These are phyloP conservation scores for Cryptosporidium canis DNA, from an alignment of 169 alveolate genomes.

Conservation along the genomic window DNA sequence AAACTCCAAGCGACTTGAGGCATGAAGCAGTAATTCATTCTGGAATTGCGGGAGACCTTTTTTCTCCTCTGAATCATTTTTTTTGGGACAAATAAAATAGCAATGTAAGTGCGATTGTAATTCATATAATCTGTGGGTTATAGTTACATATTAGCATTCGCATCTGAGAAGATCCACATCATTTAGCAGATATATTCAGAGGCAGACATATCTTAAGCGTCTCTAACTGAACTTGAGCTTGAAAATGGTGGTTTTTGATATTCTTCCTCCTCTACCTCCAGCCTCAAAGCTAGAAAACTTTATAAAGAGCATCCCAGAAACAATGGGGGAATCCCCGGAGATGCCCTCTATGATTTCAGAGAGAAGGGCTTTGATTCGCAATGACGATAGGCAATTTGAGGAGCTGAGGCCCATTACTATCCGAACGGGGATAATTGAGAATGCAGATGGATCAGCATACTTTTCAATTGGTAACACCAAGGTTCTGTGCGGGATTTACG, in stretches of 20 bases:
- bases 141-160: not conserved
- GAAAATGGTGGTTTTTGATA: slow-evolving; percentile 18
- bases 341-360: not conserved
- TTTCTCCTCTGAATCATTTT: not conserved
- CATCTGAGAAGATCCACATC: not conserved
- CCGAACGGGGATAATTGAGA: slow-evolving; percentile 35
- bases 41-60: slow-evolving; percentile 67
- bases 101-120: not conserved
- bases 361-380: slow-evolving; percentile 6
- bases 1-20: not conserved
- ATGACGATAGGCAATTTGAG: slow-evolving; percentile 23
- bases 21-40: not conserved
- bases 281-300: not conserved
- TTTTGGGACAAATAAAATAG: not conserved
- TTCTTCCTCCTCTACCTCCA: slow-evolving; percentile 31
- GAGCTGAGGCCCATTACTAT: slow-evolving; percentile 54
- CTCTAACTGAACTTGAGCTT: not conserved
- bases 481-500: slow-evolving; percentile 48
- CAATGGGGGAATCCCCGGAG: not conserved
- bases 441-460: slow-evolving; percentile 64
- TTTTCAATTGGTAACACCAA: slow-evolving; percentile 55
- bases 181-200: not conserved
- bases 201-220: not conserved
- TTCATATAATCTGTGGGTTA: not conserved
- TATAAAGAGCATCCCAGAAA: not conserved